A percentile compares a stretch with the other conserved stretches of the same genome.
These are phyloP conservation scores for Alternaria solani DNA, from an alignment of 2,329 filamentous ascomycete species.

Conservation along the genomic window DNA sequence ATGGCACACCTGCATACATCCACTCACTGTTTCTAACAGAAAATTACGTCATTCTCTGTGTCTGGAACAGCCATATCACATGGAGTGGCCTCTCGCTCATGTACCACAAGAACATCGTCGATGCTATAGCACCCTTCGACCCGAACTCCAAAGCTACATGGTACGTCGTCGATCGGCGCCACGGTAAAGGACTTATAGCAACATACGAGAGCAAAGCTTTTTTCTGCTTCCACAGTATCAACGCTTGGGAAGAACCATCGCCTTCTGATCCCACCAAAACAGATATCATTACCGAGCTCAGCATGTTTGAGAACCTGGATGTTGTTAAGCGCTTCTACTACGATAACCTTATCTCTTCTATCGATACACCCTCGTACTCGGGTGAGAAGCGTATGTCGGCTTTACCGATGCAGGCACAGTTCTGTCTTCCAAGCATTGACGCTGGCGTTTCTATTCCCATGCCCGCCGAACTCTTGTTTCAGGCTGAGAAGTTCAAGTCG, in stretches of 20 bases:
- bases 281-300: conserved; percentile 71
- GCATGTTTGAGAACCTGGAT: conserved; percentile 70
- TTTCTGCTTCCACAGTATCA: conserved; percentile 83
- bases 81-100: conserved; percentile 67
- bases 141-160: conserved; percentile 66
- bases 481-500: conserved; percentile 55
- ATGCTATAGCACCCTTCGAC: conserved; percentile 72
- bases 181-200: conserved; percentile 70
- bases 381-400: conserved; percentile 37
- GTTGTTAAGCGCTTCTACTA: conserved; percentile 75
- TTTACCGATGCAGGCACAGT: conserved; percentile 41
- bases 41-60: conserved; percentile 74
- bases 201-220: conserved; percentile 72
- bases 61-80: conserved; percentile 71
- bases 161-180: conserved; percentile 75
- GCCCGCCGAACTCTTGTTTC: conserved; percentile 20
- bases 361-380: conserved; percentile 19
- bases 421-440: conserved; percentile 48
- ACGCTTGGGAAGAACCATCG: conserved; percentile 72
- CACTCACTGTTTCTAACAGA: conserved; percentile 81
- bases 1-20: conserved; percentile 71
- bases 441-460: conserved; percentile 22
- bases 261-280: conserved; percentile 46
- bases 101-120: conserved; percentile 72
- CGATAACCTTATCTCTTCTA: conserved; percentile 43